A percentile compares a stretch with the other conserved stretches of the same genome.
Evolutionary conservation across 169 alveolate species (phyloP).

Genomic region (Eimeria acervulina): DNA sequence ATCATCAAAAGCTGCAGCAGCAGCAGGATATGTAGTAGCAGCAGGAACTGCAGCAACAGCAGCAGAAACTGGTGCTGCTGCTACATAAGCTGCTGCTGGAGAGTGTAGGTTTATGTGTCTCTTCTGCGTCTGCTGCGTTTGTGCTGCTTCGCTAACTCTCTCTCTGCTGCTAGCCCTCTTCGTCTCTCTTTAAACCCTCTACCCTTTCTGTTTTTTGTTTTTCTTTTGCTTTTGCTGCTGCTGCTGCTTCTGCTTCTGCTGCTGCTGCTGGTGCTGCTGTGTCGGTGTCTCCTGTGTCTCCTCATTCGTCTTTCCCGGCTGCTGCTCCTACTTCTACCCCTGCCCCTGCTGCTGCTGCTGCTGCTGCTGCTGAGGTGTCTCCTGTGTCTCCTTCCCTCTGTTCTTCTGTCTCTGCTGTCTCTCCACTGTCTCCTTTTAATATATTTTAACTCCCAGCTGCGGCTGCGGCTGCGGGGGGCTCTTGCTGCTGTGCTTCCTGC

Average conservation of each 20-base stretch:
- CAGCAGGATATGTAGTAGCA: no score
- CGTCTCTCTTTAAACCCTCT: background rate
- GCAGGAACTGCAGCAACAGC: no score
- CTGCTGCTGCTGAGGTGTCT: background rate
- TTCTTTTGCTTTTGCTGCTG: background rate
- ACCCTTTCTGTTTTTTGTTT: background rate
- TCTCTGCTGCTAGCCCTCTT: background rate
- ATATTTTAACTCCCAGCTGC: background rate
- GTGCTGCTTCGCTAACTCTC: background rate
- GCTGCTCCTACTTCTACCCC: no score
- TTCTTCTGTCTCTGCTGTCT: no score
- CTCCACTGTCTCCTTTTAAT: background rate
- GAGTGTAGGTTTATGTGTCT: no score
- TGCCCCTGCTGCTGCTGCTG: constrained; percentile 24
- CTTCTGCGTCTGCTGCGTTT: background rate
- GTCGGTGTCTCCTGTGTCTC: background rate
- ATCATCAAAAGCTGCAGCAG: no score
- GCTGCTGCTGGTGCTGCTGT: background rate
- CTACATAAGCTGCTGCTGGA: no score
- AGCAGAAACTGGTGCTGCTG: no score
- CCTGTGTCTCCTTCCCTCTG: background rate
- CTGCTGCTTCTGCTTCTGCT: background rate
- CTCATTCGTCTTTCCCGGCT: background rate
- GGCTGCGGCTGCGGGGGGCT: no score
- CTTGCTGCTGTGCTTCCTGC: no score